A percentile compares a stretch with the other conserved stretches of the same genome.
These are phyloP conservation scores for Auriscalpium vulgare DNA, from an alignment of 768 basidiomycete genomes.

Conservation along the genomic window DNA sequence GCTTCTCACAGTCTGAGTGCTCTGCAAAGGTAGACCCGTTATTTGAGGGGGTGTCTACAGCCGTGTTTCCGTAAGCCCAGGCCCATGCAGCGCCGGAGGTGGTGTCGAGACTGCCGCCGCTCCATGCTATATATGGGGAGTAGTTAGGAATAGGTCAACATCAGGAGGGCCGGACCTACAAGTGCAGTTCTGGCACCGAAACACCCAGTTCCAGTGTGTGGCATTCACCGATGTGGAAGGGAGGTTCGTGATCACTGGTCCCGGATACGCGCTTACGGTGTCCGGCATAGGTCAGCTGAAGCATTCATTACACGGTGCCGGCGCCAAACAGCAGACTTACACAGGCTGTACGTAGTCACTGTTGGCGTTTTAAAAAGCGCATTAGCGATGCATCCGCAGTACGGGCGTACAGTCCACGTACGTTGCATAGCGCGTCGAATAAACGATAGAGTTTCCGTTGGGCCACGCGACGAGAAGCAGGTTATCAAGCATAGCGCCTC, in stretches of 20 bases:
- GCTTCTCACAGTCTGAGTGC: slow-evolving; percentile 48
- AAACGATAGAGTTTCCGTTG: slow-evolving; percentile 43
- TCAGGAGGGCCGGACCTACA: slow-evolving; percentile 27
- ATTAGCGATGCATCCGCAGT: too few species aligned
- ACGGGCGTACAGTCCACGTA: slow-evolving; percentile 22
- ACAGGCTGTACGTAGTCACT: slow-evolving; percentile 46
- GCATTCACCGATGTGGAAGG: slow-evolving; percentile 43
- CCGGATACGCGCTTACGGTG: slow-evolving; percentile 32
- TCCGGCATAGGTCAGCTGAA: neutral
- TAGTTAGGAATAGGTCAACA: neutral
- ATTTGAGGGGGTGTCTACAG: slow-evolving; percentile 42
- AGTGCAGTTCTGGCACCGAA: slow-evolving; percentile 59
- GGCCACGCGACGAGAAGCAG: slow-evolving; percentile 57
- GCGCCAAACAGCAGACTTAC: slow-evolving; percentile 22
- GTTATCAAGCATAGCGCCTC: slow-evolving; percentile 46
- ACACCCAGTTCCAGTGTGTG: slow-evolving; percentile 64
- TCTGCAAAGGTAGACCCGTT: slow-evolving; percentile 43
- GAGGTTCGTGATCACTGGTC: slow-evolving; percentile 45
- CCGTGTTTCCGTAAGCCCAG: slow-evolving; percentile 39
- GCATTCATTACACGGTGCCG: neutral
- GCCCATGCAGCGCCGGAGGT: slow-evolving; percentile 35
- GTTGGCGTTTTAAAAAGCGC: neutral
- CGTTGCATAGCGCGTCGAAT: slow-evolving; percentile 46
- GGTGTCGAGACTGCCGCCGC: slow-evolving; percentile 30
- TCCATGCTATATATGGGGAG: slow-evolving; percentile 27